Evolutionary conservation across 805 yeast genomes (phyloP), one percentile per base, ranked within the genome.

Genomic region (Saccharomyces kudriavzevii): DNA sequence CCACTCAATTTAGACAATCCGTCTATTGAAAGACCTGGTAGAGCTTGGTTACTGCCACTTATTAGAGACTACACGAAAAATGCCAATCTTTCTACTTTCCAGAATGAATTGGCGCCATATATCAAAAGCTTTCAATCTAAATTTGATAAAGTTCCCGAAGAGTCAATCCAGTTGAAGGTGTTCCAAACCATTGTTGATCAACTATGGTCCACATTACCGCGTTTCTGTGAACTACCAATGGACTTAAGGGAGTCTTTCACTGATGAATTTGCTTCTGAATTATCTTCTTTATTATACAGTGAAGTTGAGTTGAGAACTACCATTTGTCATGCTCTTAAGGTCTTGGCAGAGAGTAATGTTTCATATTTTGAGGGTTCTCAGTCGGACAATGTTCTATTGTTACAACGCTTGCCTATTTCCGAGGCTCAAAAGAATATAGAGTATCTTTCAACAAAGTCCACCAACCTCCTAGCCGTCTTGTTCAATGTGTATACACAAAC

Each of bases 401-500:
- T 80, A 53, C 82, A 84, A 64, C 78, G 76, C 54, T 83, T 87
- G 61, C 80, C 94, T 13, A 70, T 77, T 26, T 70, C 70, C 13
- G 75, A 79, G 54, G 79, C 96, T 2, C 65, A 72, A 51, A 62
- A 75, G 49, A 83, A 86, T 60, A 58, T 90, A 51, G 78, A 80
- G 56, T 88, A 81, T 61, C 73, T 92, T 54, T 73, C 88, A 0
- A 52, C 80, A 0, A 84, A 81, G 58, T 82, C 96, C 4, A 71
- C 87, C 4, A 91, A 94, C 59, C 66, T 94, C 49, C 75, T 94
- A 50, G 86, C 96, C 11, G 97, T 90, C 22, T 74, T 94, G 50
- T 89, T 92, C 76, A 94, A 94, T 63, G 95, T 94, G 17, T 94
- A 87, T 70, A 82, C 92, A n/a, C 91, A 90, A 60, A 90, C 97